Evolutionary conservation across 192 early-diverging fungal genomes (phyloP), one percentile per base, ranked within the genome.

Genomic region (Dispira parvispora): DNA sequence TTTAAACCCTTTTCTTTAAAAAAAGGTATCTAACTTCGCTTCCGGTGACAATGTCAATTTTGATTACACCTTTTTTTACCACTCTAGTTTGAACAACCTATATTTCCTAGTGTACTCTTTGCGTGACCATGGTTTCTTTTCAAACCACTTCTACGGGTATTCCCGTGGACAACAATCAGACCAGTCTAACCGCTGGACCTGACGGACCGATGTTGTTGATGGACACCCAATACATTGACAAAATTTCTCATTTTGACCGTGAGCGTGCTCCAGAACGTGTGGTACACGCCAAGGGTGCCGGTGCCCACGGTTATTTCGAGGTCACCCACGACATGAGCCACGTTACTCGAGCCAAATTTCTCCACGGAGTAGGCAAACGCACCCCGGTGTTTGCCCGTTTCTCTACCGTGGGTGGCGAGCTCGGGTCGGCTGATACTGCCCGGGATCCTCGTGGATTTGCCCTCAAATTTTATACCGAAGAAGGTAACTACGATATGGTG

Each of bases 221-320:
- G 67, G 88, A 91, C 68, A 85, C 88, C 60, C 78, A 83, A 50
- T 73, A 86, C 49, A 79, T 88, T 66, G 87, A 91, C 71, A 87
- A 86, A 68, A 75, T 89, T 49, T 73, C 84, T 66, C 86, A 86
- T 72, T 91, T 91, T 78, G 87, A 87, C 75, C 83, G 86, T 60
- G 86, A 90, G 72, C 80, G 88, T 68, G 88, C 87, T 52, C 88
- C 88, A 54, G 88, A 90, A 73, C 79, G 88, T 68, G 88, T 91
- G 50, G 89, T 91, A 50, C 87, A 91, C 67, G 89, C 89, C 70
- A 84, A 87, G 74, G 89, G 87, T 53, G 81, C 82, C 63, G 89
- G 86, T 45, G 89, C 88, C 23, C 85, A 88, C 65, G 89, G 89
- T 54, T 84, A 83, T 78, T 88, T 89, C 72, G 86, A 88, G 75